Base-by-base conservation (phyloP, 148 eudicot genomes). In the Cornus controversa region DNA sequence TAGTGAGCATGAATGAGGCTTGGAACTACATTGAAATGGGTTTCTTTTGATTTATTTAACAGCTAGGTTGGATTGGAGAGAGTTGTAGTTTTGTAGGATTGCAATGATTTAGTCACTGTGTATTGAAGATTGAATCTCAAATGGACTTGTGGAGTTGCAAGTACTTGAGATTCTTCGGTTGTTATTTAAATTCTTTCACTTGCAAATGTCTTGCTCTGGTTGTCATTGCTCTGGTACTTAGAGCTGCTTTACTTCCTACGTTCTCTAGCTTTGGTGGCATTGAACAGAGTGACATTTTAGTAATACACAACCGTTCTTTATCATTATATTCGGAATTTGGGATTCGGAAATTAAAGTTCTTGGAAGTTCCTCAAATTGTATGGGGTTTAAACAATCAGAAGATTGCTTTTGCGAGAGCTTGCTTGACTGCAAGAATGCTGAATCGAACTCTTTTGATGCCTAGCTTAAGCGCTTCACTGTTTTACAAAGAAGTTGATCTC, bases 341-440 rank as follows among this genome's bases (percentile, higher is more conserved):
- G n/a, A 58, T 82, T 81, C 76, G 78, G 18, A 83, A 69, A 10
- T 63, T 72, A 24, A 93, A 86, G 83, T 96, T 90, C 83, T 66
- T 96, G 72, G 98, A 96, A 86, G 97, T 90, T 70, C 99, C 99
- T 53, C 98, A 93, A 77, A 93, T 93, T 66, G 85, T 96, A 14
- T 96, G 99, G 99, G 99, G 99, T 31, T 88, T 96, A 76, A 96
- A 96, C 83, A 96, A 96, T 84, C 99, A 96, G 66, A 96, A 96
- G 73, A 96, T 96, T 69, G 99, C 99, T 14, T 91, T 96, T 78
- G 99, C 98, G 0, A 83, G 99, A 82, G 97, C 98, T 57, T 96
- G 99, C 69, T 83, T 96, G 9, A 91, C 98, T 57, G 98, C 99
- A 24, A 79, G 92, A 81, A 82, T 86, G 91, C 84, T 91, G 75